Conservation (phyloP, 768 basidiomycete species). For the Phaffia tasmanica region DNA sequence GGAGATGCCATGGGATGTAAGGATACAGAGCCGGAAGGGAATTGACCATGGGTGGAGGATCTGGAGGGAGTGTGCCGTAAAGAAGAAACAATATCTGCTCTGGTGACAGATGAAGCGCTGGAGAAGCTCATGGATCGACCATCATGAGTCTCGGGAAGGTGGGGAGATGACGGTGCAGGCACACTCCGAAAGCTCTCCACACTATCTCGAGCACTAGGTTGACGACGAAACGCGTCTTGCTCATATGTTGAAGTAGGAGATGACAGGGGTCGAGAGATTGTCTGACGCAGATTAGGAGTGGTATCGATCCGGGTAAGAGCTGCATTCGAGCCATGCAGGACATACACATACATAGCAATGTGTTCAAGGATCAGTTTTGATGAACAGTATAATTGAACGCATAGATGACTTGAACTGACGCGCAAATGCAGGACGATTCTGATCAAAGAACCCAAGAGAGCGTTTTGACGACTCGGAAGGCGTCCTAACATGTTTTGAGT, state of each 20-base stretch:
- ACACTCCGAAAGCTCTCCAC: constrained; percentile 10
- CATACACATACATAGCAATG: background rate
- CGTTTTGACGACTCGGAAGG: constrained; percentile 12
- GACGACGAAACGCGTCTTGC: constrained; percentile 3
- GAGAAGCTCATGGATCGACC: background rate
- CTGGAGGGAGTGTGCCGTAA: too few species aligned
- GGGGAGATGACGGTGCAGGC: constrained; percentile 19
- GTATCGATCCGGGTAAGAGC: constrained; percentile 25
- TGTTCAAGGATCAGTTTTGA: background rate
- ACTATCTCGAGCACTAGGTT: constrained; percentile 8
- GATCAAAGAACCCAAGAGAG: constrained; percentile 6
- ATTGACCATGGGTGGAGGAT: too few species aligned
- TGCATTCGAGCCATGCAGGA: background rate
- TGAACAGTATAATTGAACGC: background rate
- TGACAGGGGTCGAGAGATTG: background rate
- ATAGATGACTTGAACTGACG: background rate
- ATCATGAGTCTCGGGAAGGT: constrained; percentile 10
- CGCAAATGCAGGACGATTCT: constrained; percentile 3
- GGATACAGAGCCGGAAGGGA: too few species aligned
- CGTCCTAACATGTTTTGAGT: constrained; percentile 1
- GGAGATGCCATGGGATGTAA: too few species aligned
- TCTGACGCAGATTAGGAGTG: constrained; percentile 2
- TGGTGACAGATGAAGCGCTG: background rate
- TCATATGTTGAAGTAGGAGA: constrained; percentile 6
- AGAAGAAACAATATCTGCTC: background rate